Evolutionary conservation across 148 eudicot genomes (phyloP).

Genomic region (Rhododendron griersonianum): DNA sequence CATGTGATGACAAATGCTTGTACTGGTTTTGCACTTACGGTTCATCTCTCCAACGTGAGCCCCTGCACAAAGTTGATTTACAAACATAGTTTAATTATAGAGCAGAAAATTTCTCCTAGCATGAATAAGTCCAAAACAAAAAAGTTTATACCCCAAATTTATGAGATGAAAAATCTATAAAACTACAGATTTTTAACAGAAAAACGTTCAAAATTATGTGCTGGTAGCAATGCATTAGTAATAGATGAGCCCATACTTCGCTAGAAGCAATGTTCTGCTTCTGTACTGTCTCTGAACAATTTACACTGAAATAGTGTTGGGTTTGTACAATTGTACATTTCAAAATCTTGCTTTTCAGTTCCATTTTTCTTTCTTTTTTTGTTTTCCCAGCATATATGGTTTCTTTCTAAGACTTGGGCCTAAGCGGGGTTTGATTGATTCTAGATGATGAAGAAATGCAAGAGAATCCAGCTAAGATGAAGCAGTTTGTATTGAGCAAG

Average conservation of each 20-base stretch:
- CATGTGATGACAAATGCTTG: slow-evolving; percentile 34
- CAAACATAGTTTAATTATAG: not conserved
- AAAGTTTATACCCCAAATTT: not conserved
- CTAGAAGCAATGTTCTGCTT: not conserved
- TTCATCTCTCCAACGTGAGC: slow-evolving; percentile 27
- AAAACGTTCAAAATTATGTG: not conserved
- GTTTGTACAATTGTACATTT: not conserved
- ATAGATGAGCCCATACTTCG: too few relatives aligned
- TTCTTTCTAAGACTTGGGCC: not conserved
- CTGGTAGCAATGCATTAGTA: not conserved
- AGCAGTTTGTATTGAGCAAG: slow-evolving; percentile 24
- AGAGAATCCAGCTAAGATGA: too few relatives aligned
- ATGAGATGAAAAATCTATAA: not conserved
- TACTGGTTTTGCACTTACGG: slow-evolving; percentile 45
- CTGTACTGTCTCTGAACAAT: not conserved
- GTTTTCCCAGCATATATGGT: not conserved
- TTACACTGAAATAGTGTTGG: not conserved
- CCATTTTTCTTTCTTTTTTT: not conserved
- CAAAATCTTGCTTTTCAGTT: not conserved
- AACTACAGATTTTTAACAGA: not conserved
- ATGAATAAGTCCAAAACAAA: not conserved
- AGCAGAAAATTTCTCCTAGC: too few relatives aligned
- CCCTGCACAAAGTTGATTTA: not conserved
- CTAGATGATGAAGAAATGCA: too few relatives aligned
- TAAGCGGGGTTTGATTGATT: not conserved